Evolutionary conservation across 2,329 filamentous ascomycete genomes (phyloP).

Genomic region (Cladosporium sp.): DNA sequence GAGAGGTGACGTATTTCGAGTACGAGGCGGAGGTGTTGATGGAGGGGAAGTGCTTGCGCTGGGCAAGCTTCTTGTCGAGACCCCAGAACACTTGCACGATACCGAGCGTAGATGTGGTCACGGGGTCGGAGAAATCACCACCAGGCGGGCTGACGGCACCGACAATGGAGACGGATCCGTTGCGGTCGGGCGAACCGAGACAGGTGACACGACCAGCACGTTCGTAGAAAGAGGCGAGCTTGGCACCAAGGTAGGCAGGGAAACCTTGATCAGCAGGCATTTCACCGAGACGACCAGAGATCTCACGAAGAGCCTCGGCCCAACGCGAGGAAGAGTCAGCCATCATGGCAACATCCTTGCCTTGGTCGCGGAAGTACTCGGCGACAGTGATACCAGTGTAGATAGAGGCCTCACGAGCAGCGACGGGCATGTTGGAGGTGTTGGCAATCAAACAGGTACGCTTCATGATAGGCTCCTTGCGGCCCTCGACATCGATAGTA

Average conservation of each 20-base stretch:
- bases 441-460: constrained; percentile 97
- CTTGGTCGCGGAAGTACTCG: constrained; percentile 96
- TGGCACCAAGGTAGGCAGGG: constrained; percentile 93
- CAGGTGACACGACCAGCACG: constrained; percentile 84
- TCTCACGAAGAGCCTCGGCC: constrained; percentile 97
- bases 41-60: constrained; percentile 98
- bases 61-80: constrained; percentile 98
- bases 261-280: constrained; percentile 99
- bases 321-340: constrained; percentile 96
- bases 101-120: constrained; percentile 86
- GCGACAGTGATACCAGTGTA: constrained; percentile 94
- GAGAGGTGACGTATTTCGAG: constrained; percentile 86
- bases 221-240: constrained; percentile 98
- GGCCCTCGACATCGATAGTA: constrained; percentile 87
- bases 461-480: constrained; percentile 99
- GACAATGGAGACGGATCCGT: constrained; percentile 94
- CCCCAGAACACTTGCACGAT: constrained; percentile 99
- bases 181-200: constrained; percentile 81
- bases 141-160: constrained; percentile 95
- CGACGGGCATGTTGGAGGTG: constrained; percentile 99
- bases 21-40: constrained; percentile 95
- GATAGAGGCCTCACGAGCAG: constrained; percentile 95
- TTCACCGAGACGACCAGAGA: constrained; percentile 96
- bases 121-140: constrained; percentile 98
- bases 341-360: constrained; percentile 99